Percentiles rank a stretch among this genome's conserved stretches.
Evolutionary conservation across 2,329 filamentous ascomycete genomes (phyloP).

Genomic region (Exophiala viscosa): DNA sequence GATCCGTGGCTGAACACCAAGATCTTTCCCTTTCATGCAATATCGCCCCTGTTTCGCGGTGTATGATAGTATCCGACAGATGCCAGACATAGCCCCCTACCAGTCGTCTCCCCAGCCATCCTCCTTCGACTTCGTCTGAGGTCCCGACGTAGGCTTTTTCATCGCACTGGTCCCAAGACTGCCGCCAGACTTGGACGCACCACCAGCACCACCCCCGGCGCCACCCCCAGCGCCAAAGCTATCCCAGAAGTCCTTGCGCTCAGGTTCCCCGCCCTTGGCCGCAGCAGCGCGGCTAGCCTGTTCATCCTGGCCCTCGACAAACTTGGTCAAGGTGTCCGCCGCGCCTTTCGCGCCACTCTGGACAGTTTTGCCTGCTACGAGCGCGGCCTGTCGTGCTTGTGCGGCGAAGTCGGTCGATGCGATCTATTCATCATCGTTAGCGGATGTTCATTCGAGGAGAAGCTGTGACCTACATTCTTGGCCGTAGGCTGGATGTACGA

Average conservation of each 20-base stretch:
- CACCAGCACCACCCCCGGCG: conserved; percentile 22
- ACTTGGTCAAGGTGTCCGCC: conserved; percentile 75
- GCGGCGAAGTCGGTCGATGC: conserved; percentile 74
- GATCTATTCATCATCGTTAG: conserved; percentile 50
- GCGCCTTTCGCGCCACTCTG: conserved; percentile 66
- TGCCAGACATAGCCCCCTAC: conserved; percentile 25
- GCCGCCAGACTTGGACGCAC: conserved; percentile 29
- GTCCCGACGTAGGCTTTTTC: conserved; percentile 46
- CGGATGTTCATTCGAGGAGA: neutral
- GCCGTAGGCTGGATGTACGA: conserved; percentile 90
- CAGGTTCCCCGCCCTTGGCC: conserved; percentile 51
- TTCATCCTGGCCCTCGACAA: conserved; percentile 71
- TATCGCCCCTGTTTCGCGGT: neutral
- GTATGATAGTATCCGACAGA: neutral
- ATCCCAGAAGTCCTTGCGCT: conserved; percentile 86
- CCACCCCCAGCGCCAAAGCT: conserved; percentile 54
- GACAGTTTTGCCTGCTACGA: conserved; percentile 58
- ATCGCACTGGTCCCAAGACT: conserved; percentile 63
- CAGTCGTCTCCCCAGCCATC: conserved; percentile 56
- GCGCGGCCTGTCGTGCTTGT: conserved; percentile 59
- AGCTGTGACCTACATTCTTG: conserved; percentile 61
- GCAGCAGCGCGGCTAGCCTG: conserved; percentile 29
- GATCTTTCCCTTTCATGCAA: no score
- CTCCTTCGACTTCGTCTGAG: conserved; percentile 46
- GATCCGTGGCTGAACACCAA: no score